Evolutionary conservation across 352 stramenopile species (phyloP).

Genomic region (Blastocystis sp.): DNA sequence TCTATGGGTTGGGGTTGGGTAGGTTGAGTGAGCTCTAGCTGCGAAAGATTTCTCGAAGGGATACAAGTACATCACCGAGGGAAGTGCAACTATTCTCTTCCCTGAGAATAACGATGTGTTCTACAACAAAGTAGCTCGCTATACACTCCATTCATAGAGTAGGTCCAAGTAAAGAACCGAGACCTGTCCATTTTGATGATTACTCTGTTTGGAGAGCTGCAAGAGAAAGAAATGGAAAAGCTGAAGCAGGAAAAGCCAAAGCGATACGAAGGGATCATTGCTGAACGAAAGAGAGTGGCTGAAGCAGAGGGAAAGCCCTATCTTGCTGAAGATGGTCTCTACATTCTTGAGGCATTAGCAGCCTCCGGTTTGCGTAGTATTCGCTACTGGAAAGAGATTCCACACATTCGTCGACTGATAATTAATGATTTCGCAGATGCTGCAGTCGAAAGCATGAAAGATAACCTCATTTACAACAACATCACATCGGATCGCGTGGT

Average conservation of each 20-base stretch:
- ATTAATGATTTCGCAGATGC: slow-evolving; percentile 96
- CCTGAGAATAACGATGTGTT: slow-evolving; percentile 81
- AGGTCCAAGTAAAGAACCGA: slow-evolving; percentile 91
- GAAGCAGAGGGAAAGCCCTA: slow-evolving; percentile 61
- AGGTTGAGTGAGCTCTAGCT: not conserved
- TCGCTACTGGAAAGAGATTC: slow-evolving; percentile 97
- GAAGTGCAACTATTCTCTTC: slow-evolving; percentile 81
- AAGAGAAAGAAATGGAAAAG: slow-evolving; percentile 74
- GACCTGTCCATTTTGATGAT: slow-evolving; percentile 96
- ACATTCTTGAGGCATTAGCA: slow-evolving; percentile 93
- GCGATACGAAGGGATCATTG: slow-evolving; percentile 55
- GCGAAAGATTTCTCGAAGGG: slow-evolving; percentile 52
- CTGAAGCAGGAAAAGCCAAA: slow-evolving; percentile 68
- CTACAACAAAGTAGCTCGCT: slow-evolving; percentile 76
- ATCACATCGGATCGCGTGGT: slow-evolving; percentile 66
- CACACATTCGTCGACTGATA: slow-evolving; percentile 87
- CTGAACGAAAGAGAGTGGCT: slow-evolving; percentile 60
- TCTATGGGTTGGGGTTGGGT: not conserved
- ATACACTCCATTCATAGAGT: not conserved
- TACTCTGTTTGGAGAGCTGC: slow-evolving; percentile 84
- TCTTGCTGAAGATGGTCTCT: slow-evolving; percentile 73
- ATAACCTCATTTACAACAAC: slow-evolving; percentile 81
- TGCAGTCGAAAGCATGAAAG: slow-evolving; percentile 85
- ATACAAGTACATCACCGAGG: slow-evolving; percentile 65
- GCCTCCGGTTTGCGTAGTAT: slow-evolving; percentile 94